These are phyloP conservation scores for Quercus suber DNA, from an alignment of 306 rosid species.

Conservation along the genomic window DNA sequence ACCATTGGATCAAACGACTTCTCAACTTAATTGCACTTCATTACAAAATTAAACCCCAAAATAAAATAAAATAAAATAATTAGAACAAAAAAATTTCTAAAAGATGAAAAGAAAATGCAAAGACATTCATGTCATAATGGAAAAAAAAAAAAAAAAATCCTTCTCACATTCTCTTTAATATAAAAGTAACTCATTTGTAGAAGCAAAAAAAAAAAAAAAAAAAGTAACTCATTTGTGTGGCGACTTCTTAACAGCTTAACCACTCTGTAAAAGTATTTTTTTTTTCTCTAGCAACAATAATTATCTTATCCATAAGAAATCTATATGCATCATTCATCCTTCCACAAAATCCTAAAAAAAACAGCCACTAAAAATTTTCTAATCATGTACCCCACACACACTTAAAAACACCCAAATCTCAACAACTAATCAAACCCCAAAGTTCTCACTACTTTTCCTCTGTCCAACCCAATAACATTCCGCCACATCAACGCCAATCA, in stretches of 20 bases:
- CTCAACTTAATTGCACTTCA: too few species aligned
- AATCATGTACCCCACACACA: slow-evolving; percentile 19
- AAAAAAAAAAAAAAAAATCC: not conserved
- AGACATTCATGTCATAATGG: slow-evolving; percentile 31
- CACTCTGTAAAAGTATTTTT: too few species aligned
- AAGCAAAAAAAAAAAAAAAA: too few species aligned
- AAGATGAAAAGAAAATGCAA: slow-evolving; percentile 6
- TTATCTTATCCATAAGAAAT: too few species aligned
- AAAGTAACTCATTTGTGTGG: not conserved
- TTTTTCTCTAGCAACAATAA: too few species aligned
- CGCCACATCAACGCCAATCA: slow-evolving; percentile 1
- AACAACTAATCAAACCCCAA: slow-evolving; percentile 25
- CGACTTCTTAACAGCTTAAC: fast-evolving
- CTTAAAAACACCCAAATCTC: slow-evolving; percentile 5
- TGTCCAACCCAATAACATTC: slow-evolving; percentile 9
- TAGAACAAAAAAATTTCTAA: too few species aligned
- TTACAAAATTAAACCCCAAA: too few species aligned
- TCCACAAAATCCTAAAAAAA: slow-evolving; percentile 26
- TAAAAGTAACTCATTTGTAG: not conserved
- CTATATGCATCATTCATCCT: not conserved
- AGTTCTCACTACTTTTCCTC: not conserved
- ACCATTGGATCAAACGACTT: too few species aligned
- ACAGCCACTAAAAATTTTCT: not conserved
- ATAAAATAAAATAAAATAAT: too few species aligned
- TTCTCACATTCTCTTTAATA: slow-evolving; percentile 5